phyloP scores from a whole-genome alignment of 345 rosid species.

The Hypericum perforatum region DNA sequence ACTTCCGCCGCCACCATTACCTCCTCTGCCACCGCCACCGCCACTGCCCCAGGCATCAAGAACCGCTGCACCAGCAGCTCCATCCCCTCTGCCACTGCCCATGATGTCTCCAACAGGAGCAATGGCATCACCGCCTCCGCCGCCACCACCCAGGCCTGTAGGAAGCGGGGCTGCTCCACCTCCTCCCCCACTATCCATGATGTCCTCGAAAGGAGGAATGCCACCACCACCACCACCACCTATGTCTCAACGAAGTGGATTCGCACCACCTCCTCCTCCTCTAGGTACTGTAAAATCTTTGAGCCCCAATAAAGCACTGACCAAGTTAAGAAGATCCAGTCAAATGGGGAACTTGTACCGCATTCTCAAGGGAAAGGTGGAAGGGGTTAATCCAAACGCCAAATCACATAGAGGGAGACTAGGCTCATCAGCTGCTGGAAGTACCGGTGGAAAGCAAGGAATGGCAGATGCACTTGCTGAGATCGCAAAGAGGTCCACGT shows the following conservation, averaged over 20 bases:
- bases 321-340: slow-evolving; percentile 75
- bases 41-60: background rate
- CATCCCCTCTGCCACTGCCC: slow-evolving; percentile 18
- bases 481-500: slow-evolving; percentile 85
- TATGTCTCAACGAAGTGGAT: slow-evolving; percentile 26
- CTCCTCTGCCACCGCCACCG: slow-evolving; percentile 19
- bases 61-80: slow-evolving; percentile 9
- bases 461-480: slow-evolving; percentile 98
- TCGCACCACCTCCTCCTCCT: slow-evolving; percentile 63
- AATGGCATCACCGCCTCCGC: slow-evolving; percentile 18
- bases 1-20: slow-evolving; percentile 5
- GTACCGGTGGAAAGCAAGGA: slow-evolving; percentile 63
- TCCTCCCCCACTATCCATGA: slow-evolving; percentile 33
- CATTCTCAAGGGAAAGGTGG: slow-evolving; percentile 62
- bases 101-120: slow-evolving; percentile 3
- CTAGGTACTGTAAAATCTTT: slow-evolving; percentile 39
- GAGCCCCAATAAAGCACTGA: slow-evolving; percentile 56
- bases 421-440: slow-evolving; percentile 13
- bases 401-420: slow-evolving; percentile 32
- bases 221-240: slow-evolving; percentile 25
- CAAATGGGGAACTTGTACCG: slow-evolving; percentile 67
- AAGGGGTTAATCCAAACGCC: slow-evolving; percentile 41
- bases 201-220: slow-evolving; percentile 18
- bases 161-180: slow-evolving; percentile 13
- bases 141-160: slow-evolving; percentile 6